Base-by-base conservation (phyloP, 2,329 filamentous ascomycete genomes). In the Dissoconium aciculare region DNA sequence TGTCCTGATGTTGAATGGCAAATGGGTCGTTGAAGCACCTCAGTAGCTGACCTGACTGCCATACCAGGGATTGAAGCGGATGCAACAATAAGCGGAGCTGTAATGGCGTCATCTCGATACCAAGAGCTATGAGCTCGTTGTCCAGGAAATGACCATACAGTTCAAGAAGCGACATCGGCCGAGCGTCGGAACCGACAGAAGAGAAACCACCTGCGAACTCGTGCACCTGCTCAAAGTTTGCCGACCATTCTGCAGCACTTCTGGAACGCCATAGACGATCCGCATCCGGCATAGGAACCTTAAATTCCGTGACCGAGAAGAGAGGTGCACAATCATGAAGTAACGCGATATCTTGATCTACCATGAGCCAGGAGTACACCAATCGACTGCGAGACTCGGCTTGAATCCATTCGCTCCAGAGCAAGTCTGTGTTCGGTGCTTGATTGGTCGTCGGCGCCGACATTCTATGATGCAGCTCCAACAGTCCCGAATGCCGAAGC, bases 291-390 rank as follows among this genome's bases (percentile, higher is more conserved):
- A 81, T 67, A 3, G 74, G 71, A 25, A 71, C 68, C 13, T 65
- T 64, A 28, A 79, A 66, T 35, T 80, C 73, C 16, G 67, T 74
- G 32, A 78, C 66, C 10, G 72, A 68, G 33, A 81, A 67, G 17
- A 78, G 56, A 0, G 73, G 70, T 2, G 63, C 60, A 1, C 64
- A 68, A 44, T 78, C 73, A 40, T 76, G 66, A 54, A 78, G 78
- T 5, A 78, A 57, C 28, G 71, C 69, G 33, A 78, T 57, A 51
- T 82, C 77, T 44, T 80, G 75, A 46, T 82, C 77, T 14, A 78
- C 65, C 68, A 78, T 77, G 12, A 76, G 70, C 71, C 75, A 81
- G 32, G 75, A 78, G 54, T 81, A 79, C n/a, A 78, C 69, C 17
- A 81, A 59, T 41, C 75, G 76, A 44, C 35, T 77, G 40, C 67